These are phyloP conservation scores for Aspergillus persii DNA, from an alignment of 2,329 filamentous ascomycete species.

Conservation along the genomic window DNA sequence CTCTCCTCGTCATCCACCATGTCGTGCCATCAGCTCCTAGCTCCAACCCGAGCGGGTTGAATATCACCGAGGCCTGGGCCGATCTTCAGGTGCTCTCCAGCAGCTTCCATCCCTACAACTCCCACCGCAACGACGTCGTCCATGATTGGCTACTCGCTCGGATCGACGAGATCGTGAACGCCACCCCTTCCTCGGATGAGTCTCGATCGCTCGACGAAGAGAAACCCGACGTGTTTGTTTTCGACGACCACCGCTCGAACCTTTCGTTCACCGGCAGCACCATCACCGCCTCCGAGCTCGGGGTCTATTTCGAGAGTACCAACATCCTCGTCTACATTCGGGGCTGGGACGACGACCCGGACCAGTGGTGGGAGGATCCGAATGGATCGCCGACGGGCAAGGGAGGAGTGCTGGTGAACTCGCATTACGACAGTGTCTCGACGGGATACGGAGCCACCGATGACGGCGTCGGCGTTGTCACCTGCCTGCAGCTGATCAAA, in stretches of 20 bases:
- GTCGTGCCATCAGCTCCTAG: slow-evolving; percentile 67
- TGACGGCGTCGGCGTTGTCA: slow-evolving; percentile 87
- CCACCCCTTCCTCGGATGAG: slow-evolving; percentile 47
- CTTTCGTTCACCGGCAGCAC: slow-evolving; percentile 62
- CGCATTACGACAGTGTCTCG: slow-evolving; percentile 91
- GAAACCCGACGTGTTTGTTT: slow-evolving; percentile 55
- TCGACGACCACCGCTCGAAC: slow-evolving; percentile 78
- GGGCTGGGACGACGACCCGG: slow-evolving; percentile 70
- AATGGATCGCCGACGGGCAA: slow-evolving; percentile 52
- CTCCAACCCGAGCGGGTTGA: slow-evolving; percentile 62
- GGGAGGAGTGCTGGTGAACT: slow-evolving; percentile 86
- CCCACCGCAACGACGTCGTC: slow-evolving; percentile 75
- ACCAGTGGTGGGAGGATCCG: slow-evolving; percentile 68
- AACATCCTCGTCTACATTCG: slow-evolving; percentile 92
- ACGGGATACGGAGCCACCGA: slow-evolving; percentile 93
- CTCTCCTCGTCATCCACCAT: slow-evolving; percentile 71
- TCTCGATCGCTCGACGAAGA: slow-evolving; percentile 18
- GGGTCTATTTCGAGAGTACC: slow-evolving; percentile 84
- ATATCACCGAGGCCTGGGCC: slow-evolving; percentile 81
- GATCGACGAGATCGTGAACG: slow-evolving; percentile 66
- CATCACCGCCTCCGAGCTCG: slow-evolving; percentile 37
- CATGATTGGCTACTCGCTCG: slow-evolving; percentile 71
- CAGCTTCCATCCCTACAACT: slow-evolving; percentile 86
- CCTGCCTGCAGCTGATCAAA: slow-evolving; percentile 77
- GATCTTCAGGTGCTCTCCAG: slow-evolving; percentile 75